phyloP scores from a whole-genome alignment of 345 rosid genomes.

The Crucihimalaya himalaica region DNA sequence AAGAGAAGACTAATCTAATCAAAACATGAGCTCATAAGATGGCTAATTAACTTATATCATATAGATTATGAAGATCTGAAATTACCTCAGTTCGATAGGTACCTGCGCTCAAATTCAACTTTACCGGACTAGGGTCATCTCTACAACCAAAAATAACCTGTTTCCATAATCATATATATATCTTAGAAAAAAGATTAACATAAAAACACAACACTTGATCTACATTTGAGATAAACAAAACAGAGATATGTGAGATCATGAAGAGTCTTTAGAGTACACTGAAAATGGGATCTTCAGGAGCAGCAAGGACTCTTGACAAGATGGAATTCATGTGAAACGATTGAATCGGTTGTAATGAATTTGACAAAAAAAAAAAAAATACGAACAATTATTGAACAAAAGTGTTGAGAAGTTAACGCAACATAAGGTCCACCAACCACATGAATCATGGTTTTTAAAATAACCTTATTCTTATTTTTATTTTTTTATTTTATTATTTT shows the following conservation, averaged over 20 bases:
- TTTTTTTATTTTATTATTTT: too few relatives aligned
- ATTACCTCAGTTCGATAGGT: constrained; percentile 84
- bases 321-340: constrained; percentile 43
- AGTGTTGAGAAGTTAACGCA: not conserved
- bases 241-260: not conserved
- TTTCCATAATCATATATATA: not conserved
- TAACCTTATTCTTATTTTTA: too few relatives aligned
- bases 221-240: not conserved
- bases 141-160: constrained; percentile 80
- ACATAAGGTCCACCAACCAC: not conserved
- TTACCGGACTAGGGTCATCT: constrained; percentile 72
- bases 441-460: not conserved
- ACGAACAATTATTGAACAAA: not conserved
- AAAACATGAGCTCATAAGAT: not conserved
- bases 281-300: constrained; percentile 59
- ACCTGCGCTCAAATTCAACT: constrained; percentile 74
- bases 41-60: not conserved
- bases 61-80: not conserved
- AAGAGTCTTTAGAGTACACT: constrained; percentile 38
- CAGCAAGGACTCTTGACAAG: constrained; percentile 43
- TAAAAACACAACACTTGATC: not conserved
- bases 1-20: constrained; percentile 3
- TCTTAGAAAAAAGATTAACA: not conserved
- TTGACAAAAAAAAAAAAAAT: not conserved
- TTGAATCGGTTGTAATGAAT: not conserved